phyloP scores from a whole-genome alignment of 2,329 filamentous ascomycete species.

The Alternaria rosae region DNA sequence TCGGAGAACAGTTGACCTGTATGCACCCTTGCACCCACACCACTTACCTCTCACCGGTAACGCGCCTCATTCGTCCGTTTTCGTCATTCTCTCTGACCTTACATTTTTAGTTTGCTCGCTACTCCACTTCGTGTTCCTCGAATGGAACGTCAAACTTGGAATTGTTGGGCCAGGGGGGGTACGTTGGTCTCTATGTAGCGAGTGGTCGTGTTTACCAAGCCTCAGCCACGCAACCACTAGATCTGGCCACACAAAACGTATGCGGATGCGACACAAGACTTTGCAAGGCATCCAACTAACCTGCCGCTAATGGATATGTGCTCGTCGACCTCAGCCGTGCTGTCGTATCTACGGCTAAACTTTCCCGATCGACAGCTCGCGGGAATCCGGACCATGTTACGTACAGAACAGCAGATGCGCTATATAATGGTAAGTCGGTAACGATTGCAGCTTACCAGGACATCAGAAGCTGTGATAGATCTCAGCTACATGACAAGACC shows the following conservation, averaged over 20 bases:
- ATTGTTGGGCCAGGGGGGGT: not conserved
- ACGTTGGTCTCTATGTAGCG: not conserved
- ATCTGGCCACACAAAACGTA: not conserved
- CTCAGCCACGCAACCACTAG: not conserved
- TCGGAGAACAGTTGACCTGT: not conserved
- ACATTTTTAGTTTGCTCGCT: not conserved
- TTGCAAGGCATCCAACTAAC: not conserved
- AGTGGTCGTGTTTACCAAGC: not conserved
- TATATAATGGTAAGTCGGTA: not conserved
- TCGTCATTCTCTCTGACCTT: not conserved
- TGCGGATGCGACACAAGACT: not conserved
- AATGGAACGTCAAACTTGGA: not conserved
- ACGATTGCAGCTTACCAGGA: not conserved
- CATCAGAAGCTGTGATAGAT: not conserved
- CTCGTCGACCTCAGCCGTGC: too few relatives aligned
- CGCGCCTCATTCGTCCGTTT: not conserved
- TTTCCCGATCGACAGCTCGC: not conserved
- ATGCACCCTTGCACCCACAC: conserved; percentile 2
- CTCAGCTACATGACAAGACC: not conserved
- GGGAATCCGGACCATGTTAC: not conserved
- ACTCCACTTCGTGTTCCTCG: not conserved
- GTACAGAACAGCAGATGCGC: not conserved
- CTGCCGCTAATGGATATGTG: not conserved
- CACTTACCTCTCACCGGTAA: not conserved
- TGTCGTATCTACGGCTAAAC: not conserved